Percentiles rank a stretch among this genome's conserved stretches.
Conservation (phyloP, 2,329 filamentous ascomycete species). For the Didymella keratinophila region DNA sequence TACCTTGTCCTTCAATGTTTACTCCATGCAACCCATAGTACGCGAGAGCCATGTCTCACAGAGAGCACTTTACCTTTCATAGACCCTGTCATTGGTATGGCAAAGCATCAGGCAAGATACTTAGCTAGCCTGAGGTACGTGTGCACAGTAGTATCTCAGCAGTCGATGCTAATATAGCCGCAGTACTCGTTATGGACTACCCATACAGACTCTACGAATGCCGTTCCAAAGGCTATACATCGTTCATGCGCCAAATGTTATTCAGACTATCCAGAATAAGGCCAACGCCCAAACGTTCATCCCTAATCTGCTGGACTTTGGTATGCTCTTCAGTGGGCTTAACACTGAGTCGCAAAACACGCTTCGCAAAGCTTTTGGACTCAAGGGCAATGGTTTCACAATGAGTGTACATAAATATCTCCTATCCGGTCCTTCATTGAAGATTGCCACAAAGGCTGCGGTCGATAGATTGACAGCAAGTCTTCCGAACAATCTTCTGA, state of each 20-base stretch:
- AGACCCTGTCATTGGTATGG: conserved; percentile 4
- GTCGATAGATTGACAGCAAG: conserved; percentile 41
- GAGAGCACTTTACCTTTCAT: conserved; percentile 10
- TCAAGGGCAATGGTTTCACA: conserved; percentile 51
- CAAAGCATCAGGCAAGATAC: conserved; percentile 6
- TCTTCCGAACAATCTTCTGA: conserved; percentile 24
- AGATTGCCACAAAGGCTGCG: conserved; percentile 49
- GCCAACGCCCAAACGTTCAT: conserved; percentile 50
- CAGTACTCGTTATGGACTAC: conserved; percentile 29
- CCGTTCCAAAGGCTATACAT: conserved; percentile 55
- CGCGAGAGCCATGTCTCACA: conserved; percentile 4
- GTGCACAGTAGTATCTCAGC: neutral
- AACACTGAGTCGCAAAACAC: conserved; percentile 26
- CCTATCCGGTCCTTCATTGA: conserved; percentile 42
- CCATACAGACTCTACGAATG: conserved; percentile 54
- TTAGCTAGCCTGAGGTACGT: conserved; percentile 3
- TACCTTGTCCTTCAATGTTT: conserved; percentile 6
- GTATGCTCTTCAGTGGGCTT: conserved; percentile 42
- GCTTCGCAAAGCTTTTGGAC: conserved; percentile 33
- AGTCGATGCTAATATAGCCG: neutral
- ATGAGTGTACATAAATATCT: conserved; percentile 50
- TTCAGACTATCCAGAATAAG: conserved; percentile 52
- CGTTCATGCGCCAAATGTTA: conserved; percentile 49
- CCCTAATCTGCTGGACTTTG: conserved; percentile 46
- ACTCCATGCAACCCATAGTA: conserved; percentile 3